Conservation (phyloP, 1,284 basidiomycete genomes). For the Puccinia novopanici region DNA sequence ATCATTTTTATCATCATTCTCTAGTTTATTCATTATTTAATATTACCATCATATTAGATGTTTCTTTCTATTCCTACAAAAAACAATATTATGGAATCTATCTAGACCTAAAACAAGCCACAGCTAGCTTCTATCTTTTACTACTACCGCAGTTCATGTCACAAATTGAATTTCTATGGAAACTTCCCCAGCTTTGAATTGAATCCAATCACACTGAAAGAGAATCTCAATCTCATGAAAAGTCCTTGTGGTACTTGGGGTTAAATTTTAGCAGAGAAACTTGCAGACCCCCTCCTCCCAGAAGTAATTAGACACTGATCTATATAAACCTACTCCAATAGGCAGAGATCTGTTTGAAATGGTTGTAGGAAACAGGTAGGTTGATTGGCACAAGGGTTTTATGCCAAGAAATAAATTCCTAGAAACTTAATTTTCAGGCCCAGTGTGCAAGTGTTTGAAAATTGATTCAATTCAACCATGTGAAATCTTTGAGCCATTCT, state of each 20-base stretch:
- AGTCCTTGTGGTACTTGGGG: background rate
- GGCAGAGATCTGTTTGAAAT: background rate
- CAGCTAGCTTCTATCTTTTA: background rate
- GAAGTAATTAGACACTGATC: too few relatives aligned
- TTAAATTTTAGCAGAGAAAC: background rate
- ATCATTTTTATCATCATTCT: background rate
- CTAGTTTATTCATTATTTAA: background rate
- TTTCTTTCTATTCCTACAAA: too few relatives aligned
- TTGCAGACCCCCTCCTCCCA: too few relatives aligned
- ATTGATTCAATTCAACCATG: slow-evolving; percentile 1
- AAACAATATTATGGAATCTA: too few relatives aligned
- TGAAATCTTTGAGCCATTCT: background rate
- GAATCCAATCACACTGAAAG: slow-evolving; percentile 33
- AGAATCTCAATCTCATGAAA: slow-evolving; percentile 3
- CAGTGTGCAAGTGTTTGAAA: background rate
- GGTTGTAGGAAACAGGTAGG: background rate
- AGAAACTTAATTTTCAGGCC: background rate
- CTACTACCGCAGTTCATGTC: background rate
- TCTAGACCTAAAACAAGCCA: background rate
- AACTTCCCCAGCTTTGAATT: background rate
- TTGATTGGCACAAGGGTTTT: background rate
- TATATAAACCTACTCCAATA: too few relatives aligned
- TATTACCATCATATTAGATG: too few relatives aligned
- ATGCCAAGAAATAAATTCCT: background rate
- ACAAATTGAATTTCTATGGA: background rate